Evolutionary conservation across 495 filamentous ascomycete genomes (phyloP), one percentile per base, ranked within the genome.

Genomic region (Immersiella caudata): DNA sequence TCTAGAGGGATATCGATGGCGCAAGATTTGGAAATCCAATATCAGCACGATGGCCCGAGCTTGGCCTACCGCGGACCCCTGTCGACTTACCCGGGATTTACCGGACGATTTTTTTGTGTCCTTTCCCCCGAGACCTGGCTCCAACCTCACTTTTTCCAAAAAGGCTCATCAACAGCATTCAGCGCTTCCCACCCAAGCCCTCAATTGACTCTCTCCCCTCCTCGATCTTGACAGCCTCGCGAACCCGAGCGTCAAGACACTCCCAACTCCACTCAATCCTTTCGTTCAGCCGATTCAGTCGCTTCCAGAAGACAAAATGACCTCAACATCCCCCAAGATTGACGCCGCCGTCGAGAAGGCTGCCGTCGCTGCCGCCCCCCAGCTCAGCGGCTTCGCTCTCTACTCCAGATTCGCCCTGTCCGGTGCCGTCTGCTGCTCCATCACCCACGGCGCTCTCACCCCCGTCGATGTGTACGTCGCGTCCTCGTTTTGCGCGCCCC

Each of bases 401-500:
- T 92, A 93, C 83, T 88, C 89, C 67, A 82, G 92, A 78, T 96
- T 97, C 84, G 93, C 94, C 78, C 90, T 97, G 75, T 93, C 93
- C 69, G 93, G 93, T 79, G 93, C 93, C 71, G 83, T 96, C 82
- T 97, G 93, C 89, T 97, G 93, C 80, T 92, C 91, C 74, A 84
- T 97, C 82, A 97, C 93, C 72, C 93, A 97, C 85, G 93, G 93
- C 74, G 88, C 86, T 74, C 86, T 96, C 77, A 97, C 93, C 64
- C 93, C 93, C 72, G 91, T 97, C 75, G 93, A 97, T 89, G 93
- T 97, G 93, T 97, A 93, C 84, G 93, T 89, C 65, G 62, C 57
- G 29, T 9, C n/a, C 62, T 11, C 51, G 6, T 22, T 22, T 16
- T n/a, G 46, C 62, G n/a, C 25, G 18, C 22, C 29, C 20, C 29